phyloP scores from a whole-genome alignment of 805 yeast genomes.

The Hagleromyces aurorensis region DNA sequence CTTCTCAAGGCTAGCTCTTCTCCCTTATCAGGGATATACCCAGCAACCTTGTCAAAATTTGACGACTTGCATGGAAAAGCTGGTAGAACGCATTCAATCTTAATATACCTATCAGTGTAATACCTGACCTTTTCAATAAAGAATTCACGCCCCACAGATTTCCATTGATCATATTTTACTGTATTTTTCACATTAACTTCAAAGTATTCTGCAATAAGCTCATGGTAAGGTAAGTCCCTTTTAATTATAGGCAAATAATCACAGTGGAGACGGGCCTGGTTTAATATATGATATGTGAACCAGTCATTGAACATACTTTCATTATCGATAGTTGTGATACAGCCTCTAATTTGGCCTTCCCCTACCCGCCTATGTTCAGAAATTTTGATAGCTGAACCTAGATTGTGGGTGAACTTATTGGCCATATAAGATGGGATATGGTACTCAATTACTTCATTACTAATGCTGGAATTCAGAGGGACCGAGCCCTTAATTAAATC shows the following conservation, averaged over 20 bases:
- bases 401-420: slow-evolving; percentile 13
- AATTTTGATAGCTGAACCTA: slow-evolving; percentile 23
- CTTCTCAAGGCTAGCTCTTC: slow-evolving; percentile 37
- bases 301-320: slow-evolving; percentile 30
- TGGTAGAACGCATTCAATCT: slow-evolving; percentile 50
- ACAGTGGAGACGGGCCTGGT: slow-evolving; percentile 29
- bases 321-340: slow-evolving; percentile 30
- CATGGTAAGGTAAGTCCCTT: slow-evolving; percentile 19
- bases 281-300: slow-evolving; percentile 33
- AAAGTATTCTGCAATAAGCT: slow-evolving; percentile 36
- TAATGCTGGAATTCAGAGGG: slow-evolving; percentile 5
- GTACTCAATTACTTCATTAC: slow-evolving; percentile 15
- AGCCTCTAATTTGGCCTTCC: slow-evolving; percentile 34
- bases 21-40: slow-evolving; percentile 47
- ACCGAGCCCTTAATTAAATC: slow-evolving; percentile 6
- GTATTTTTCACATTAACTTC: slow-evolving; percentile 42
- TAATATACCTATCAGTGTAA: slow-evolving; percentile 41
- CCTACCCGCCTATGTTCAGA: slow-evolving; percentile 27
- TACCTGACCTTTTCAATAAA: slow-evolving; percentile 38
- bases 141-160: slow-evolving; percentile 35
- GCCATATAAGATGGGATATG: slow-evolving; percentile 13
- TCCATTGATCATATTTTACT: slow-evolving; percentile 43
- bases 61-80: slow-evolving; percentile 62
- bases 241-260: slow-evolving; percentile 11
- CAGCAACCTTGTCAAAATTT: slow-evolving; percentile 44